Evolutionary conservation across 257 asterid genomes (phyloP).

Genomic region (Forsythia viridissima): DNA sequence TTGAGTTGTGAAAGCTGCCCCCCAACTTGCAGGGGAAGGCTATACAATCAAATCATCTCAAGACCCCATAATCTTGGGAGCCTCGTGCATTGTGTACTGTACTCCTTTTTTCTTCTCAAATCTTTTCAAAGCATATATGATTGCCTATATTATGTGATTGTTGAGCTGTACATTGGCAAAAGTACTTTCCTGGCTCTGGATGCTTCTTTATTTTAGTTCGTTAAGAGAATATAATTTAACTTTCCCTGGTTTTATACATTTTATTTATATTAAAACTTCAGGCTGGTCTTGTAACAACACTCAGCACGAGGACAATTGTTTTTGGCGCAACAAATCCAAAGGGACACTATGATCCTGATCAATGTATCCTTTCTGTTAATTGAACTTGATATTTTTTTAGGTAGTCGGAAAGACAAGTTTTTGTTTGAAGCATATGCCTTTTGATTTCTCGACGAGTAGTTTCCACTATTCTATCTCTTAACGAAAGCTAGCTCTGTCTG

Average conservation of each 20-base stretch:
- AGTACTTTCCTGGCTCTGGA: not conserved
- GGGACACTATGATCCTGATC: conserved; percentile 96
- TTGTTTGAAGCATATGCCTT: conserved; percentile 8
- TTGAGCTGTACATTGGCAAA: not conserved
- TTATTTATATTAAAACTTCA: conserved; percentile 34
- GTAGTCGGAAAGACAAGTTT: not conserved
- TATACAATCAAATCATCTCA: not conserved
- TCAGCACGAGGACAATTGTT: conserved; percentile 88
- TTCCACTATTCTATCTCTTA: conserved; percentile 36
- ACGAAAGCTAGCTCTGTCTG: conserved; percentile 73
- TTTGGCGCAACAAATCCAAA: conserved; percentile 99
- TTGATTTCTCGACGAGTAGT: conserved; percentile 16
- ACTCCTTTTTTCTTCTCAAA: not conserved
- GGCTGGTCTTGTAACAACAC: conserved; percentile 99
- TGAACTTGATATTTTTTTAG: conserved; percentile 12
- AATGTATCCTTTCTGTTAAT: conserved; percentile 59
- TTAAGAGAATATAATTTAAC: not conserved
- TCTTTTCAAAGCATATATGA: not conserved
- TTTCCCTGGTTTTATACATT: not conserved
- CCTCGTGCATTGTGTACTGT: not conserved
- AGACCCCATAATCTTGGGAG: not conserved
- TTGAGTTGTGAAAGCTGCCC: not conserved
- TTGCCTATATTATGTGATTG: not conserved
- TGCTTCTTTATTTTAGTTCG: not conserved
- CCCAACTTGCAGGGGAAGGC: not conserved